phyloP scores from a whole-genome alignment of 139 green algal genomes.

The Chlamydomonas eustigma region DNA sequence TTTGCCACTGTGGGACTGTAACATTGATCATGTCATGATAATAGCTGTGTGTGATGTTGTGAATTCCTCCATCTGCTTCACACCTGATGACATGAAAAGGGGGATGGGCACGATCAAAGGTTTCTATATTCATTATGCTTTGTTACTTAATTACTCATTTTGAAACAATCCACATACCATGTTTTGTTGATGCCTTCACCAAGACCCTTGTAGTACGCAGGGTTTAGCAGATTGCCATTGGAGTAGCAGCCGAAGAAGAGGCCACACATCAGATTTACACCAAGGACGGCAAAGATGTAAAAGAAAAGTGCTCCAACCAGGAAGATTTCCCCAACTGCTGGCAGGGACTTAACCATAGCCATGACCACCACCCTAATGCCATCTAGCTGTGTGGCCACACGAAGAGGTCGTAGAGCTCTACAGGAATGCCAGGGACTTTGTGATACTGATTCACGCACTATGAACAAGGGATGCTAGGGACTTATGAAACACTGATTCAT shows the following conservation, averaged over 20 bases:
- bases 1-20: background rate
- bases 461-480: too few relatives aligned
- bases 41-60: slow-evolving; percentile 22
- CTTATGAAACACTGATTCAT: too few relatives aligned
- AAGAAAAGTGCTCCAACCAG: slow-evolving; percentile 64
- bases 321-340: slow-evolving; percentile 54
- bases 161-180: too few relatives aligned
- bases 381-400: slow-evolving; percentile 36
- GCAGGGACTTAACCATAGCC: slow-evolving; percentile 52
- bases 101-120: too few relatives aligned
- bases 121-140: too few relatives aligned
- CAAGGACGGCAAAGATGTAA: slow-evolving; percentile 71
- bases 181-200: slow-evolving; percentile 26
- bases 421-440: too few relatives aligned
- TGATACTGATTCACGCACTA: too few relatives aligned
- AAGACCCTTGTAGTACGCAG: slow-evolving; percentile 23
- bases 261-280: slow-evolving; percentile 47
- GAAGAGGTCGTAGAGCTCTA: slow-evolving; percentile 52
- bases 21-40: slow-evolving; percentile 32
- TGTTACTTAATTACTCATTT: too few relatives aligned
- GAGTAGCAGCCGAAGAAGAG: slow-evolving; percentile 28
- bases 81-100: slow-evolving; percentile 26
- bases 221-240: slow-evolving; percentile 25
- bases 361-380: slow-evolving; percentile 48
- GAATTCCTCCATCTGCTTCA: slow-evolving; percentile 19